Evolutionary conservation across 192 early-diverging fungal species (phyloP), one percentile per base, ranked within the genome.

Genomic region (Phycomyces nitens): DNA sequence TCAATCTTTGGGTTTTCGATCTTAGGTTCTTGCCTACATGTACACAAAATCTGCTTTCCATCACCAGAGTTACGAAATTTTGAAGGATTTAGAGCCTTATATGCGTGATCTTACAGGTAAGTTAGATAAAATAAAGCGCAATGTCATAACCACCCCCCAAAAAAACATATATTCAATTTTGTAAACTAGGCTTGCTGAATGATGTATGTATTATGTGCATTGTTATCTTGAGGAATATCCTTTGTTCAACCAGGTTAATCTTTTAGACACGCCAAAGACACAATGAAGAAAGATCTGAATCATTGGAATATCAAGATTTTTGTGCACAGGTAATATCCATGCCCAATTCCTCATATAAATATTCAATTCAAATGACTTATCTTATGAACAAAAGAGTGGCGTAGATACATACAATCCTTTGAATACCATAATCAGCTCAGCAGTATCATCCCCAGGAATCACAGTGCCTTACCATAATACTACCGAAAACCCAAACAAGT

Each of bases 41-140:
- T 94, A 92, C 71, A 89, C 89, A 20, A 85, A 90, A 44, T 90
- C 85, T 56, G 87, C 89, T 24, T 90, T 89, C 69, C 85, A 86
- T 70, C 93, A 94, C 61, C 90, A 93, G 68, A 83, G 86, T 24
- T 93, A 88, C 66, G 89, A 92, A 50, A 82, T 84, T 52, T 59
- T 94, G 22, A 85, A 87, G 62, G 88, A 89, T 64, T 71, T 92
- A 41, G 93, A 94, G 69, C 93, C 91, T 3, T 77, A 83, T 24
- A 92, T 94, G 89, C 83, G 88, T 40, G 77, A 81, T 59, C 78
- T 94, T 24, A 89, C 89, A 27, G 82, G 81, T 79, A 70, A 51
- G 29, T 18, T 34, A 7, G 29, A 34, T 34, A 5, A 2, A 7
- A 34, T 34, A 34, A 34, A 34, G 7, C 29, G 7, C 29, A 34